Percentiles rank a stretch among this genome's conserved stretches.
Conservation (phyloP, 2,329 filamentous ascomycete genomes). For the Ceratocystis cubensis region DNA sequence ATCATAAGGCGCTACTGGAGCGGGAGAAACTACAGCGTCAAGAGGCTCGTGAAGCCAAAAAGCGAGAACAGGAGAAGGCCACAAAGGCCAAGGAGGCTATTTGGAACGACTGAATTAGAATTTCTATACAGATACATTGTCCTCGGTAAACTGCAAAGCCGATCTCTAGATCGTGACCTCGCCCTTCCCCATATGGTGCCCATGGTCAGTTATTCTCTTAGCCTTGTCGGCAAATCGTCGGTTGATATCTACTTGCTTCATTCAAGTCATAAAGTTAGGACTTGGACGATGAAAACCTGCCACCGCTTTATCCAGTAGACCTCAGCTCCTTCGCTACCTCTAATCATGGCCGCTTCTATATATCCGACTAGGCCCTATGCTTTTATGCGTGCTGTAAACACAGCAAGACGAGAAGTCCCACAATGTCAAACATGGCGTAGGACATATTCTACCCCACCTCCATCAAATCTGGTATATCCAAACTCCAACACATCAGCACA, state of each 20-base stretch:
- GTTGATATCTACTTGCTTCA: background rate
- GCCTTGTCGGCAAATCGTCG: background rate
- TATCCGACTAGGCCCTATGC: background rate
- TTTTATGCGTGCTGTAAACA: background rate
- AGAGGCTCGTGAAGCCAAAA: conserved; percentile 55
- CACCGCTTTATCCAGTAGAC: background rate
- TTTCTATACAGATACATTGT: background rate
- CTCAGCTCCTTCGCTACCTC: background rate
- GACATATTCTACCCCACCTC: conserved; percentile 8
- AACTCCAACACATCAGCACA: conserved; percentile 31
- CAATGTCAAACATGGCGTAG: background rate
- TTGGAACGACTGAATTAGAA: conserved; percentile 59
- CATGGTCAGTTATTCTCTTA: background rate
- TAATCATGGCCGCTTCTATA: background rate
- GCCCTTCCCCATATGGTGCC: background rate
- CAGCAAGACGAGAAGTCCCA: background rate
- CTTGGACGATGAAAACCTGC: background rate
- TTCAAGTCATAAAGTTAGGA: background rate
- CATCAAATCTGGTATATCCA: conserved; percentile 15
- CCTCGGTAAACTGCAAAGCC: too few relatives aligned
- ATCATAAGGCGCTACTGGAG: conserved; percentile 68
- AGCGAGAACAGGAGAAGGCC: conserved; percentile 46
- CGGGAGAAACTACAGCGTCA: conserved; percentile 70
- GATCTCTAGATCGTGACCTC: background rate
- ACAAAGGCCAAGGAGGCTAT: conserved; percentile 71